These are phyloP conservation scores for Stropharia rugosoannulata DNA, from an alignment of 768 basidiomycete genomes.

Conservation along the genomic window DNA sequence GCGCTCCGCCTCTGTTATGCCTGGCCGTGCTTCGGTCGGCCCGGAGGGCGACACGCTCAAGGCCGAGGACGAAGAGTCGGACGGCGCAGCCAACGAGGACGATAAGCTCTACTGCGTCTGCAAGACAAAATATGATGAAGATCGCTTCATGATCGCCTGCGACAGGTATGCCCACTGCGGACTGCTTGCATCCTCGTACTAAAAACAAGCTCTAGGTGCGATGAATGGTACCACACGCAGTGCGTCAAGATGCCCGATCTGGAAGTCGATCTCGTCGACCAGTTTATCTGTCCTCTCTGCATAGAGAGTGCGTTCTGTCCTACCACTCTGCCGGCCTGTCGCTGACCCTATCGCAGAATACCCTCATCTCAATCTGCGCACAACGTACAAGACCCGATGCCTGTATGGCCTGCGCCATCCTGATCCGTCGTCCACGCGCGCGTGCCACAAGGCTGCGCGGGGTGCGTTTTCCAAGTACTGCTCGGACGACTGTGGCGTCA, in stretches of 20 bases:
- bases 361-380: conserved; percentile 56
- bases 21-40: conserved; percentile 38
- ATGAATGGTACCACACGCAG: conserved; percentile 91
- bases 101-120: conserved; percentile 88
- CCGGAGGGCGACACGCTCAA: conserved; percentile 31
- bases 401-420: conserved; percentile 65
- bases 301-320: conserved; percentile 56
- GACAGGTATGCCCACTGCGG: conserved; percentile 59
- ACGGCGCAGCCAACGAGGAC: conserved; percentile 42
- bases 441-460: conserved; percentile 80
- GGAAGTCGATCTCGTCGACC: conserved; percentile 86
- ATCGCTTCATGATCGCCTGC: conserved; percentile 90
- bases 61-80: conserved; percentile 46
- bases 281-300: conserved; percentile 87
- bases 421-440: conserved; percentile 58
- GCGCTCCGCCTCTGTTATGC: conserved; percentile 71
- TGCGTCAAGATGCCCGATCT: conserved; percentile 83
- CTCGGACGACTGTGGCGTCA: conserved; percentile 83
- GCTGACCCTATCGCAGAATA: conserved; percentile 40
- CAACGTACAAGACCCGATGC: conserved; percentile 82
- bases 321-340: neutral
- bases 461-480: conserved; percentile 90
- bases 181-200: neutral
- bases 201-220: conserved; percentile 55
- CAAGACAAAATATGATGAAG: conserved; percentile 84